Evolutionary conservation across 768 basidiomycete species (phyloP), one percentile per base, ranked within the genome.

Genomic region (Mycena leptocephala): DNA sequence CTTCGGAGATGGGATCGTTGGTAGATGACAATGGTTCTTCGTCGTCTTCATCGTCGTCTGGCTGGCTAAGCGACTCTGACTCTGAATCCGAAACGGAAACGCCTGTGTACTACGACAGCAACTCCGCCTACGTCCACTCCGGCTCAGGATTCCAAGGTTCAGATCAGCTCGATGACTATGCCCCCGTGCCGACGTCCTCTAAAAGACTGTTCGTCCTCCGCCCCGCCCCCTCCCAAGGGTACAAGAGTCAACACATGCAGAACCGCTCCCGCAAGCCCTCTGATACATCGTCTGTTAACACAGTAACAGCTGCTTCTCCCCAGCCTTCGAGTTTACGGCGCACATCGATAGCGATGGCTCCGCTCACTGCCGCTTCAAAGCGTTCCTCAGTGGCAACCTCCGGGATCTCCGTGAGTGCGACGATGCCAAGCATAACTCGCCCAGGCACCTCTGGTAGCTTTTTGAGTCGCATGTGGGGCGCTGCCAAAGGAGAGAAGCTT

Each of bases 381-480:
- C 75, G 56, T 37, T 72, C 71, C 30, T 75, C 71, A 26, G 72
- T 67, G 5, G 62, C 74, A 10, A 76, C 62, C 58, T 61, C 79
- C 63, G 58, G 46, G 64, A 55, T 78, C 26, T 48, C 63, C 33
- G 72, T 58, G 53, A 89, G 88, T 74, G 81, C 85, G 32, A 89
- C 88, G 68, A 85, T 87, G 77, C 86, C 89, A 28, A 82, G 74
- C 46, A 82, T 86, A 37, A 66, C 80, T 56, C 84, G 78, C 75
- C 79, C 82, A 62, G 81, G 82, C 59, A 62, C 78, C 51, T 82
- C 90, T 30, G 88, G 87, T 13, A 87, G 90, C 28, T 93, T 95
- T 82, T 86, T 95, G 62, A 94, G 92, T 78, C 89, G 94, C 33
- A 94, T 95, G 92, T 94, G 94, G 92, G 94, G 90, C 41, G 92